Evolutionary conservation across 306 rosid species (phyloP).

Genomic region (Prinsepia uniflora): DNA sequence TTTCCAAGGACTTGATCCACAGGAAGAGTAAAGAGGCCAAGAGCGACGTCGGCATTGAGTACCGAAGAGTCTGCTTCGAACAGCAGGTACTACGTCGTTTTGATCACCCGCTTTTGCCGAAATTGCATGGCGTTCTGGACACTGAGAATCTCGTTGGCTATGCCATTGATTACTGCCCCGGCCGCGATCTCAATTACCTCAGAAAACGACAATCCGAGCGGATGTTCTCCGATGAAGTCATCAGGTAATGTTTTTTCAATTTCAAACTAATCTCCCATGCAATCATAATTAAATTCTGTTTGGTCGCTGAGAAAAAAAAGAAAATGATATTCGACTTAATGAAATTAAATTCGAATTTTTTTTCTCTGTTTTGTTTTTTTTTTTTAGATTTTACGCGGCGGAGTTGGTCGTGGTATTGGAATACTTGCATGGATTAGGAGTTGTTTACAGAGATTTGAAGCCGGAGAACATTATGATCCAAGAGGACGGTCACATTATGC

Average conservation of each 20-base stretch:
- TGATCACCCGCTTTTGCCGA: constrained; percentile 64
- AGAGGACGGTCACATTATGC: constrained; percentile 85
- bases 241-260: constrained; percentile 44
- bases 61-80: constrained; percentile 63
- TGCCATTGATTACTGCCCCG: constrained; percentile 77
- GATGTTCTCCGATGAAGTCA: constrained; percentile 63
- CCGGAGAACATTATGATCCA: constrained; percentile 86
- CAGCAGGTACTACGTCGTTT: constrained; percentile 59
- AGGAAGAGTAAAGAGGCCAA: constrained; percentile 29
- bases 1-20: constrained; percentile 55
- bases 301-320: background rate
- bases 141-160: constrained; percentile 55
- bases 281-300: background rate
- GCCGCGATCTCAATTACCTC: constrained; percentile 64
- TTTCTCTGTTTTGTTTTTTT: background rate
- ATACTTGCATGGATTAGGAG: constrained; percentile 67
- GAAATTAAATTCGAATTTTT: background rate
- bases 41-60: constrained; percentile 25
- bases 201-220: constrained; percentile 60
- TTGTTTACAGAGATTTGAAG: constrained; percentile 87
- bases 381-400: constrained; percentile 74
- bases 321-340: background rate
- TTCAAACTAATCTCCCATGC: background rate
- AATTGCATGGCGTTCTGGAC: constrained; percentile 52
- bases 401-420: constrained; percentile 76